A percentile compares a stretch with the other conserved stretches of the same genome.
phyloP scores from a whole-genome alignment of 2,329 filamentous ascomycete genomes.

The Venturia pyrina region DNA sequence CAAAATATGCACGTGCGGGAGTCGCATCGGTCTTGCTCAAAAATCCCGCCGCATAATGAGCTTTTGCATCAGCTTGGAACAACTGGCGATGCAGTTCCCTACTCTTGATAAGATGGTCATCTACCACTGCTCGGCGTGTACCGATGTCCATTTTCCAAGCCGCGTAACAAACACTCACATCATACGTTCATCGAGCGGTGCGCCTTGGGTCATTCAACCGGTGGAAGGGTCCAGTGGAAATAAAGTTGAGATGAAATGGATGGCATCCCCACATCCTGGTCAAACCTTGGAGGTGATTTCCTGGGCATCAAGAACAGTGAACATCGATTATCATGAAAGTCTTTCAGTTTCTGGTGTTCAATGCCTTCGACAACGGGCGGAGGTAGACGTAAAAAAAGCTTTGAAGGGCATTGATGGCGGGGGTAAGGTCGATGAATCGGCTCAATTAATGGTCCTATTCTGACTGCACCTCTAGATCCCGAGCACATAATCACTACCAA shows the following conservation, averaged over 20 bases:
- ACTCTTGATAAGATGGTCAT: not conserved
- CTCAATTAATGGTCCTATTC: not conserved
- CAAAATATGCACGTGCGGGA: not conserved
- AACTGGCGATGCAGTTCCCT: not conserved
- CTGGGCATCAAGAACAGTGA: too few species aligned
- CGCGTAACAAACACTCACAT: not conserved
- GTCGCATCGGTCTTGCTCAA: not conserved
- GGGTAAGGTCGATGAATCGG: not conserved
- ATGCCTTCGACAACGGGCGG: not conserved
- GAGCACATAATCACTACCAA: not conserved
- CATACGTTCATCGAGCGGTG: not conserved
- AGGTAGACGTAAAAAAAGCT: not conserved
- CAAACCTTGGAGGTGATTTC: not conserved
- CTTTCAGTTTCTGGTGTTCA: not conserved
- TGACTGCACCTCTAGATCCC: not conserved
- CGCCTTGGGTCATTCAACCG: not conserved
- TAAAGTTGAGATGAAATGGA: not conserved
- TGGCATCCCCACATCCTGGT: not conserved
- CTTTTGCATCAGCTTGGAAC: not conserved
- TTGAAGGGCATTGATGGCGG: not conserved
- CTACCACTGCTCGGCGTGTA: not conserved
- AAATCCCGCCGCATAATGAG: not conserved
- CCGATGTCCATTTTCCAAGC: not conserved
- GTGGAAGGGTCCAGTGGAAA: not conserved
- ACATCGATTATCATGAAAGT: not conserved